Percentiles rank a stretch among this genome's conserved stretches.
Evolutionary conservation across 2,329 filamentous ascomycete species (phyloP).

Genomic region (Ophiostoma quercus): DNA sequence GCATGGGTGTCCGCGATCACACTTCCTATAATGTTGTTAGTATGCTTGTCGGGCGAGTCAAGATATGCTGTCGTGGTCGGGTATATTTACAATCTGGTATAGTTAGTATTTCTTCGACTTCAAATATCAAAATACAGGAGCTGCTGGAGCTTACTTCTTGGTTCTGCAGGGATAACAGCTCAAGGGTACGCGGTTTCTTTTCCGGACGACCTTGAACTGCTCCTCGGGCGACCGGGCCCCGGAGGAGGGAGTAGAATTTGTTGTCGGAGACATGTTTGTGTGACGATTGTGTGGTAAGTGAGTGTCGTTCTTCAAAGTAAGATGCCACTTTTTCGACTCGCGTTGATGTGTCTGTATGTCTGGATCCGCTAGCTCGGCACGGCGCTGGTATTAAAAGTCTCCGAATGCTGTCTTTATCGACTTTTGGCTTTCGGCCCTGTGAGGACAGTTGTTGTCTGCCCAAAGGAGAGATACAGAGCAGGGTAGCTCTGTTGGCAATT

Average conservation of each 20-base stretch:
- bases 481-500: neutral
- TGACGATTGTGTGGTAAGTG: neutral
- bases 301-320: neutral
- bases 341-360: neutral
- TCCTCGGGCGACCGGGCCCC: constrained; percentile 75
- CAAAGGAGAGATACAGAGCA: neutral
- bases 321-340: neutral
- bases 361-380: neutral
- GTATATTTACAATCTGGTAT: constrained; percentile 25
- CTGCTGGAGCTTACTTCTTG: constrained; percentile 62
- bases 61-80: neutral
- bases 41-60: neutral
- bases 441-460: neutral
- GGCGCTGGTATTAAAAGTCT: neutral
- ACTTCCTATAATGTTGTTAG: constrained; percentile 58
- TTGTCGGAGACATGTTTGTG: constrained; percentile 62
- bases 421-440: neutral
- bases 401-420: neutral
- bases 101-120: constrained; percentile 17
- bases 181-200: constrained; percentile 84
- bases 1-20: constrained; percentile 84
- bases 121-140: neutral
- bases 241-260: constrained; percentile 71
- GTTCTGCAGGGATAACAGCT: constrained; percentile 89
- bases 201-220: constrained; percentile 81